A percentile compares a stretch with the other conserved stretches of the same genome.
These are phyloP conservation scores for Termitomyces sp. DNA, from an alignment of 768 basidiomycete species.

Conservation along the genomic window DNA sequence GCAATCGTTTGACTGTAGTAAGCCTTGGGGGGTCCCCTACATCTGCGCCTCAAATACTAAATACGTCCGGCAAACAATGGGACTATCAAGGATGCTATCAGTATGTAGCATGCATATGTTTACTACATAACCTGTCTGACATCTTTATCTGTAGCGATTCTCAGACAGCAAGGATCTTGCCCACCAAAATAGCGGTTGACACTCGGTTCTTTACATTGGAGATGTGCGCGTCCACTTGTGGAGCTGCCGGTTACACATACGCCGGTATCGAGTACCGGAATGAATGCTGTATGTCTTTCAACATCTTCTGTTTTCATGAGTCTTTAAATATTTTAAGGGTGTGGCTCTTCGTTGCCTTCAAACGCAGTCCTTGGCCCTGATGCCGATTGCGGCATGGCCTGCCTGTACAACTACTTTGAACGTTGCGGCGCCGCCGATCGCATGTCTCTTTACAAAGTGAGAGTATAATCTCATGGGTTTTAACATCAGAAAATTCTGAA, in stretches of 20 bases:
- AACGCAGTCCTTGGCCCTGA: constrained; percentile 2
- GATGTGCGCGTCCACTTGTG: constrained; percentile 3
- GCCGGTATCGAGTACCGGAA: constrained; percentile 5
- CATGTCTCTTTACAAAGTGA: constrained; percentile 10
- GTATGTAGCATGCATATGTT: not conserved
- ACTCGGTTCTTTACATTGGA: constrained; percentile 7
- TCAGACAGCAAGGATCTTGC: constrained; percentile 1
- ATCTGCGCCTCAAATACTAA: constrained; percentile 2
- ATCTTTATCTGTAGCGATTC: not conserved
- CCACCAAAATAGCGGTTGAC: not conserved
- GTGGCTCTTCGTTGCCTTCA: constrained; percentile 4
- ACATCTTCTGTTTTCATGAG: not conserved
- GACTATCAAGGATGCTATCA: constrained; percentile 8
- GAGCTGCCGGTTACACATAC: constrained; percentile 1
- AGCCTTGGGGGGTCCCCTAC: constrained; percentile 3
- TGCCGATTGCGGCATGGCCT: constrained; percentile 11
- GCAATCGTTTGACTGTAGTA: constrained; percentile 5
- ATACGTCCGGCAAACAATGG: not conserved
- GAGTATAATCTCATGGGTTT: not conserved
- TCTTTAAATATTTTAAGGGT: constrained; percentile 4
- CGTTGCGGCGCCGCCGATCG: constrained; percentile 10
- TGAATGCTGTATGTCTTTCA: constrained; percentile 5
- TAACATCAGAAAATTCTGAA: not conserved
- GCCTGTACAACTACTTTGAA: constrained; percentile 7
- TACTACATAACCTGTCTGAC: not conserved